Conservation (phyloP, 2,329 filamentous ascomycete species). For the Fusarium irregulare region DNA sequence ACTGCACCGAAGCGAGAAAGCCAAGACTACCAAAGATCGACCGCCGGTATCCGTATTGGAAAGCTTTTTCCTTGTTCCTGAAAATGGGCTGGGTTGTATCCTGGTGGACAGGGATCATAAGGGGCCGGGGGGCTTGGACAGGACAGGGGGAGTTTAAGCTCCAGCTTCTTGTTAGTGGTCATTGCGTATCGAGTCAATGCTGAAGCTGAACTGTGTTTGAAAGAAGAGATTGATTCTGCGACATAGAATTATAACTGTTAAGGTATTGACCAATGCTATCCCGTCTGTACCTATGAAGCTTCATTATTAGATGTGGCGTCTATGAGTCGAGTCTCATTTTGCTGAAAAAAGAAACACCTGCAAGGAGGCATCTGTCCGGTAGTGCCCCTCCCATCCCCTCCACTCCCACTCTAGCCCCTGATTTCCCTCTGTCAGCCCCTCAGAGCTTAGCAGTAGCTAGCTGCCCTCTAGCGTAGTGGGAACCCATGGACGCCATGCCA, state of each 20-base stretch:
- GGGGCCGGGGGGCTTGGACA: slow-evolving; percentile 28
- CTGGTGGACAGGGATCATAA: slow-evolving; percentile 29
- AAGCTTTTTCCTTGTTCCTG: slow-evolving; percentile 30
- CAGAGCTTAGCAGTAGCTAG: slow-evolving; percentile 1
- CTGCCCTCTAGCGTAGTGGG: slow-evolving; percentile 3
- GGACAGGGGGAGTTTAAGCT: slow-evolving; percentile 19
- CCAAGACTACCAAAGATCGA: slow-evolving; percentile 13
- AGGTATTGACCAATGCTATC: neutral
- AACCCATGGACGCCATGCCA: slow-evolving; percentile 23
- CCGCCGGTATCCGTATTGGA: slow-evolving; percentile 11
- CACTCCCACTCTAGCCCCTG: neutral
- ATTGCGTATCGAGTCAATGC: slow-evolving; percentile 3
- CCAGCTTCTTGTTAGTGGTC: slow-evolving; percentile 1
- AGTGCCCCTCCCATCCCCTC: neutral
- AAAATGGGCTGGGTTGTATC: slow-evolving; percentile 21
- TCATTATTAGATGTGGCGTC: neutral
- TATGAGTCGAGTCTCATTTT: neutral
- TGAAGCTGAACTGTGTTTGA: neutral
- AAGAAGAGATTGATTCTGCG: neutral
- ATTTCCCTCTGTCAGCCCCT: slow-evolving; percentile 23
- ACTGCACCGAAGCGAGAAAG: slow-evolving; percentile 2
- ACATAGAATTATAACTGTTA: neutral
- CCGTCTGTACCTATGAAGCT: neutral
- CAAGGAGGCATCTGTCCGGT: slow-evolving; percentile 14
- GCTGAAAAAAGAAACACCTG: slow-evolving; percentile 12